Percentiles rank a stretch among this genome's conserved stretches.
Conservation (phyloP, 2,329 filamentous ascomycete genomes). For the Pseudocercospora eumusae region DNA sequence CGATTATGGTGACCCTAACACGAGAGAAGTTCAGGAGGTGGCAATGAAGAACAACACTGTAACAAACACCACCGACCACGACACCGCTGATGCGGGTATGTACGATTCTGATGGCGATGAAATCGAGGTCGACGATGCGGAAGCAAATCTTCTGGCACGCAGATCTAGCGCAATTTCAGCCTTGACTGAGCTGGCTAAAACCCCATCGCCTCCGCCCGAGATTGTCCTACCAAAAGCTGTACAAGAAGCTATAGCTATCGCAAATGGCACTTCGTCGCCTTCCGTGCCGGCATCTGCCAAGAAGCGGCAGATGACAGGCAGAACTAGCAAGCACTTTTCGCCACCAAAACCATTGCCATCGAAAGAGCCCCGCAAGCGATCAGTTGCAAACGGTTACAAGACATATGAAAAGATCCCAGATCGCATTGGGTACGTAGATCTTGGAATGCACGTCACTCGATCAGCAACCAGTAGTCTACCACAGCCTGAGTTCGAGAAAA, state of each 20-base stretch:
- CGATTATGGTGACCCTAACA: neutral
- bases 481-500: neutral
- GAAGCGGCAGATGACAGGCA: slow-evolving; percentile 40
- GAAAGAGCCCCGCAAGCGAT: neutral
- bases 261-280: slow-evolving; percentile 8
- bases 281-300: slow-evolving; percentile 2
- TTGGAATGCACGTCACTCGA: neutral
- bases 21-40: neutral
- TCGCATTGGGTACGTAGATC: slow-evolving; percentile 3
- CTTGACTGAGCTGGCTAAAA: neutral
- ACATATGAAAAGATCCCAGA: neutral
- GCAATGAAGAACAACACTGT: neutral
- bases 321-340: slow-evolving; percentile 39
- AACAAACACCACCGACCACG: neutral
- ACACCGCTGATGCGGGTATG: neutral
- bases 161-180: neutral
- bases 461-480: neutral
- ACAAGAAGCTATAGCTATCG: slow-evolving; percentile 14
- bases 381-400: neutral
- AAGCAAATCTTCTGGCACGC: neutral
- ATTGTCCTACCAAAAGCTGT: slow-evolving; percentile 6
- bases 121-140: slow-evolving; percentile 6
- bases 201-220: neutral
- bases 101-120: slow-evolving; percentile 7
- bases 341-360: slow-evolving; percentile 2